These are phyloP conservation scores for Tilletia caries DNA, from an alignment of 1,284 basidiomycete species.

Conservation along the genomic window DNA sequence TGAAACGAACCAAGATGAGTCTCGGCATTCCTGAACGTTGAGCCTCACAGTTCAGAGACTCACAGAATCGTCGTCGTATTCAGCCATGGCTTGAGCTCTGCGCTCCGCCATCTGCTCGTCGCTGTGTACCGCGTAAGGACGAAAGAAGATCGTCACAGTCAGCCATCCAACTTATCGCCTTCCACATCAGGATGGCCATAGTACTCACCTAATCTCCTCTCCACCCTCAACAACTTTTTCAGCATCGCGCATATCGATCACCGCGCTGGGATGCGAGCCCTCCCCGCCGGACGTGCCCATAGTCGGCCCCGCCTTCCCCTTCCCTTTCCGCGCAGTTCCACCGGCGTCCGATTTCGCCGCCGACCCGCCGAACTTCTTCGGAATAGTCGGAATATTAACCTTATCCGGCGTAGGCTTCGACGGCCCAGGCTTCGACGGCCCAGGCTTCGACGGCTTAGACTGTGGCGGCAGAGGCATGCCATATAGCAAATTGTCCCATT, in stretches of 20 bases:
- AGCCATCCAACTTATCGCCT: no score
- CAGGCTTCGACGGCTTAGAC: background rate
- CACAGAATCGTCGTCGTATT: constrained; percentile 6
- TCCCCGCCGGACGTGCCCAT: background rate
- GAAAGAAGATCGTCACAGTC: no score
- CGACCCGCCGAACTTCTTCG: background rate
- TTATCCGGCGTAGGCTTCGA: background rate
- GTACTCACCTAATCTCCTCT: constrained; percentile 4
- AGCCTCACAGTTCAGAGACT: background rate
- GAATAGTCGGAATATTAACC: background rate
- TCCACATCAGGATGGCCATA: no score
- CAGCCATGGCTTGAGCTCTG: background rate
- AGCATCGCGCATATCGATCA: background rate
- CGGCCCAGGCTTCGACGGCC: background rate
- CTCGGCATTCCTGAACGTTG: background rate
- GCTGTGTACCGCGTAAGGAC: background rate
- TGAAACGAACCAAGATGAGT: background rate
- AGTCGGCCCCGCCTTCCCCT: background rate
- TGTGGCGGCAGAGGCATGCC: background rate
- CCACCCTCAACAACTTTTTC: background rate
- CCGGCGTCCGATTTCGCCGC: no score
- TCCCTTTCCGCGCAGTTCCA: background rate
- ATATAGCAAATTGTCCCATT: background rate
- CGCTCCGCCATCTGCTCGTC: constrained; percentile 7
- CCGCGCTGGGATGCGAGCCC: background rate